Base-by-base conservation (phyloP, 2,329 filamentous ascomycete species). In the Penicillium sp. region DNA sequence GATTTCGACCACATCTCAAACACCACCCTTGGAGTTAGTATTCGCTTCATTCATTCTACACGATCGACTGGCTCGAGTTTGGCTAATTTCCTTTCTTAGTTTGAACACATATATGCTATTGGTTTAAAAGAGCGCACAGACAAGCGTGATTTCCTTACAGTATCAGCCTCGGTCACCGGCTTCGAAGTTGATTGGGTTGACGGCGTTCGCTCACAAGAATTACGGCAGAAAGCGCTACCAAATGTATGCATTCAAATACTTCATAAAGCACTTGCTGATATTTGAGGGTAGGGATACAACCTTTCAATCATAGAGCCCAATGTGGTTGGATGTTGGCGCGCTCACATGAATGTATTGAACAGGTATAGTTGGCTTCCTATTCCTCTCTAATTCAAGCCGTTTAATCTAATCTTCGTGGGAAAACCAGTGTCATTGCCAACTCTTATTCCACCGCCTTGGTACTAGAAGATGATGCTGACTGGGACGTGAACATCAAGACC, bases 381-480 rank as follows among this genome's bases (percentile, higher is more conserved):
- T 35, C 34, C 13, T 35, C 34, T 35, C 24, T 26, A 26, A 8
- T 26, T 8, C 2, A 26, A 35, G 34, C 7, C 3, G 16, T 7
- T n/a, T n/a, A 44, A 13, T 10, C 53, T 60, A 11, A 55, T 38
- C 6, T 6, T 9, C 5, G 7, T 42, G 26, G 31, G 5, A 7
- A 22, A 44, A 34, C 10, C 14, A 74, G 73, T 24, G 70, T 84
- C 10, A 72, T 83, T 11, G 69, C 76, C 22, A 67, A 76, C 11
- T 75, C 78, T 39, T 60, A 82, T 3, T 69, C 73, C 2, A 79
- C 77, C 1, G 81, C 79, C 0, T 68, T 85, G 1, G 79, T 84
- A 6, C 65, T 85, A 24, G 82, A 85, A 62, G 82, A 85, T 61
- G 82, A 85, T 54, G 75, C 78, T n/a, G 82, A 85, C 68, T 85